These are phyloP conservation scores for Brassica hybrid DNA, from an alignment of 441 rosid genomes.

Conservation along the genomic window DNA sequence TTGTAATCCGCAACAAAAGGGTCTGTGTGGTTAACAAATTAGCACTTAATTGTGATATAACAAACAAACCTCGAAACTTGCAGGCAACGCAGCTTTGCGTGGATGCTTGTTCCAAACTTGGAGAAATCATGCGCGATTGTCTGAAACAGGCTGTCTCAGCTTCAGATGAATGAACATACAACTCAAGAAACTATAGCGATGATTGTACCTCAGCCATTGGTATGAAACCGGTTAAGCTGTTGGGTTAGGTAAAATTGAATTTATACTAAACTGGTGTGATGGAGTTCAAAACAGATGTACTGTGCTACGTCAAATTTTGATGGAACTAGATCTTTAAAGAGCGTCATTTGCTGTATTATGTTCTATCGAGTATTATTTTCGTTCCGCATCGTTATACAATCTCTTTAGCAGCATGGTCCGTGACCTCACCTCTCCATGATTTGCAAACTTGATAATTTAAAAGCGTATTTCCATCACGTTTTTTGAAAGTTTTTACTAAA, in stretches of 20 bases:
- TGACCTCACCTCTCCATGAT: too few species aligned
- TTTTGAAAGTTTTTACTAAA: too few species aligned
- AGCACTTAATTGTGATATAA: background rate
- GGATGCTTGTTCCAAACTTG: constrained; percentile 76
- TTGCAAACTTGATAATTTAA: too few species aligned
- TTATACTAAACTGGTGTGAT: constrained; percentile 13
- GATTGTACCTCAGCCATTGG: constrained; percentile 26
- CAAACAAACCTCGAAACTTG: constrained; percentile 23
- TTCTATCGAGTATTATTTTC: too few species aligned
- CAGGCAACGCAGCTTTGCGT: constrained; percentile 89
- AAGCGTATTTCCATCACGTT: too few species aligned
- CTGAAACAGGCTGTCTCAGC: constrained; percentile 69
- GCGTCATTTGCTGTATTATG: background rate
- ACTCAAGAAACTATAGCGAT: constrained; percentile 18
- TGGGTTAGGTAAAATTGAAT: constrained; percentile 4
- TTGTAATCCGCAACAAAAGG: background rate
- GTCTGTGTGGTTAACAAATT: background rate
- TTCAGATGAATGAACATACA: constrained; percentile 50
- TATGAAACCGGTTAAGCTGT: constrained; percentile 18
- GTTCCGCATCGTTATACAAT: too few species aligned
- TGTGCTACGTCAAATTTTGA: background rate
- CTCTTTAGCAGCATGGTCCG: too few species aligned
- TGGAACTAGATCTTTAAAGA: background rate
- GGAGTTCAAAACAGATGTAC: constrained; percentile 17
- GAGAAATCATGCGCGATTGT: constrained; percentile 72